These are phyloP conservation scores for Chrysoporthe austroafricana DNA, from an alignment of 2,329 filamentous ascomycete genomes.

Conservation along the genomic window DNA sequence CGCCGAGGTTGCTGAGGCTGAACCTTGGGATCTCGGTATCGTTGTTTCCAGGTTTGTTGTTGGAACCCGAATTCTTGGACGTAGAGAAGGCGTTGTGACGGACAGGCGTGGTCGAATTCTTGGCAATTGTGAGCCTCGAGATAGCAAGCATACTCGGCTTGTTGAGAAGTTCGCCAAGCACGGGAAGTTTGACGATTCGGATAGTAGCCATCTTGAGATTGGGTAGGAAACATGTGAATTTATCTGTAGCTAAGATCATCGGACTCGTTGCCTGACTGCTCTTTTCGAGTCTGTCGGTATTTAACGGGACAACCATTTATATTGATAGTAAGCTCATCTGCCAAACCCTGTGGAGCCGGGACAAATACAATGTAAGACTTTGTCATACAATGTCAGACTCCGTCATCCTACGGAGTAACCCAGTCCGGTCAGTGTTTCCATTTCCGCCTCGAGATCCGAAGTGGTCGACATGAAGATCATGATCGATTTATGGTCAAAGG, in stretches of 20 bases:
- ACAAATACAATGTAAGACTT: neutral
- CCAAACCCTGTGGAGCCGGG: neutral
- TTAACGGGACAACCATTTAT: neutral
- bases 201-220: neutral
- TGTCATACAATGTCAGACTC: no score
- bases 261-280: neutral
- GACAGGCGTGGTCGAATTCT: neutral
- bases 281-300: neutral
- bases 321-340: neutral
- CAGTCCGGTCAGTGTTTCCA: neutral
- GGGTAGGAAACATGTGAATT: neutral
- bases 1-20: constrained; percentile 30
- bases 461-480: constrained; percentile 19
- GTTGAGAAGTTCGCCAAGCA: neutral
- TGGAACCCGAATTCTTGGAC: neutral
- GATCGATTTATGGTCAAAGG: constrained; percentile 56
- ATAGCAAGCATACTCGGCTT: neutral
- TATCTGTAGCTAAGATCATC: neutral
- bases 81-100: constrained; percentile 7
- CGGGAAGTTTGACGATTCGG: neutral
- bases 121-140: constrained; percentile 5
- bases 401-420: neutral
- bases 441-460: neutral
- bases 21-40: constrained; percentile 31
- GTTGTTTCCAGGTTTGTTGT: neutral